A percentile compares a stretch with the other conserved stretches of the same genome.
phyloP scores from a whole-genome alignment of 2,329 filamentous ascomycete species.

The Albophoma yamanashiensis region DNA sequence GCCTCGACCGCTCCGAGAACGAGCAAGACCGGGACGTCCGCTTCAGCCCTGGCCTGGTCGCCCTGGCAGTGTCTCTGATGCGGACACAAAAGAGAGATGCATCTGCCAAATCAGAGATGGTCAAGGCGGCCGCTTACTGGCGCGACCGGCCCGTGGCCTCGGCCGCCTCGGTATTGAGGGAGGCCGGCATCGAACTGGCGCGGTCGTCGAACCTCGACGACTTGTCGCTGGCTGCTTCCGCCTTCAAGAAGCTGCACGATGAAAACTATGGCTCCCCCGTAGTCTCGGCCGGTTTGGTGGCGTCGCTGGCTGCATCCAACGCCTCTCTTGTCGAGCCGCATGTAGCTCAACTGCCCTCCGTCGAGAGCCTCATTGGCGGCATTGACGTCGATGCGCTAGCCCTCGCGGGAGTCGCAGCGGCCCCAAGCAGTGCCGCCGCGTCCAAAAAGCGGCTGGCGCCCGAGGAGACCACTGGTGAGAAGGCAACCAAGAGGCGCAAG shows the following conservation, averaged over 20 bases:
- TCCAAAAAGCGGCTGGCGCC: conserved; percentile 38
- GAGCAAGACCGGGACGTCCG: conserved; percentile 56
- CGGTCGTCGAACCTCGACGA: conserved; percentile 62
- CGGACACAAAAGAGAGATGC: conserved; percentile 61
- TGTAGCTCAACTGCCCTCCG: conserved; percentile 46
- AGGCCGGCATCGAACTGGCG: conserved; percentile 74
- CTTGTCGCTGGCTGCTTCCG: conserved; percentile 58
- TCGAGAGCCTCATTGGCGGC: conserved; percentile 49
- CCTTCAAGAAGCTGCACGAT: conserved; percentile 63
- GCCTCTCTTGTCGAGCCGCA: conserved; percentile 44
- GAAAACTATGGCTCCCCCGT: conserved; percentile 57
- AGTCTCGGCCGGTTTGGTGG: conserved; percentile 74
- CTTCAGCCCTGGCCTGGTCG: conserved; percentile 76
- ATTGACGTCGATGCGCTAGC: conserved; percentile 55
- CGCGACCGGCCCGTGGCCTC: conserved; percentile 38
- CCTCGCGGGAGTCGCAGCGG: conserved; percentile 47
- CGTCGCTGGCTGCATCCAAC: conserved; percentile 59
- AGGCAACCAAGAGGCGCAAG: conserved; percentile 44
- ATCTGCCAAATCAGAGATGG: conserved; percentile 62
- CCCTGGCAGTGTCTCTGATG: conserved; percentile 70
- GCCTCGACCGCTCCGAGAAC: conserved; percentile 52
- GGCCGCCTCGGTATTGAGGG: conserved; percentile 59
- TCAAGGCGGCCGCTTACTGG: conserved; percentile 77
- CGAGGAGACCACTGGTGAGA: conserved; percentile 23
- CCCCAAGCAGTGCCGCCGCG: conserved; percentile 21